Evolutionary conservation across 176 grass and related monocot genomes (phyloP), one percentile per base, ranked within the genome.

Genomic region (Carex pumila): DNA sequence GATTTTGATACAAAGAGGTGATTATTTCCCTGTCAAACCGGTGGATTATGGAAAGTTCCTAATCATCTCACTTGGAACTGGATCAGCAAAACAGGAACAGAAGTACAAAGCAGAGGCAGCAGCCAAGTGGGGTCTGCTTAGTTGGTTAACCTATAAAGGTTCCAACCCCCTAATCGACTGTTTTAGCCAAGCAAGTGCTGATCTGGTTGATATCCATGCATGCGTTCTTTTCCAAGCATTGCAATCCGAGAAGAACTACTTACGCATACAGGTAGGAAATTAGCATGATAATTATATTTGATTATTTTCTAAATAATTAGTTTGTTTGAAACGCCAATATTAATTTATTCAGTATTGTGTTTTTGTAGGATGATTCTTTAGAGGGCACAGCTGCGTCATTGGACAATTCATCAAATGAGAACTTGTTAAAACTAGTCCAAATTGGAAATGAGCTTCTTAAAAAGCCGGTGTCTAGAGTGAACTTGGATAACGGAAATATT

Each of bases 181-280:
- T 78, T 94, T 97, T 60, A 92, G 41, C 71, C 87, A 94, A 43
- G 88, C 88, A 0, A 90, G 85, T 78, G 25, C 88, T 7, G 94
- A 94, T 49, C 53, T 97, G 69, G 90, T 94, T 8, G 94, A 97
- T 84, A 92, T 94, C 80, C 80, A 97, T 21, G 62, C 84, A 19
- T 87, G 87, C 7, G 73, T 89, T 62, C 68, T 96, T 31, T 92
- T 96, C 75, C 87, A 89, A 84, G 85, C 87, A 0, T 76, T 92
- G 55, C 67, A 63, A 60, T 79, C 6, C 5, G 59, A 86, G 18
- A 29, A 86, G n/a, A 19, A 68, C 0, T 92, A 96, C 79, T 83
- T 96, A 5, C 90, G 94, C 7, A 92, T 94, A 76, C 87, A 90
- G 88, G 87, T 85, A 77, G 18, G 21, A 45, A 19, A 70, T 18